A percentile compares a stretch with the other conserved stretches of the same genome.
phyloP scores from a whole-genome alignment of 169 alveolate genomes.

The Cryptosporidium canis region DNA sequence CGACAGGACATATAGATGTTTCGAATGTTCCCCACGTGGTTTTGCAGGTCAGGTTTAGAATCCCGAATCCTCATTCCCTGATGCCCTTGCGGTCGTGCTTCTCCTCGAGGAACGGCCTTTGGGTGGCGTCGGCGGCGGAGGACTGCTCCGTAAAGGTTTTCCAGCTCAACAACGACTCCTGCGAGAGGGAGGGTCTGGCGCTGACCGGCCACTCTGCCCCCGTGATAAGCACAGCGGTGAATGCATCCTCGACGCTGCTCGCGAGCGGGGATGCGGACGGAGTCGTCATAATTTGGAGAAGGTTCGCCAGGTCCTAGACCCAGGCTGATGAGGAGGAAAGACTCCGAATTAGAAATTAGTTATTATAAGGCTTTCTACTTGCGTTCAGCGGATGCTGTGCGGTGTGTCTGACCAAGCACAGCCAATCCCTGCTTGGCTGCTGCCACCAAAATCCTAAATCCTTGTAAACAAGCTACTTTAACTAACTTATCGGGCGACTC shows the following conservation, averaged over 20 bases:
- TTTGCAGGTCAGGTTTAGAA: slow-evolving; percentile 38
- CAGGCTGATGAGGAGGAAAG: neutral
- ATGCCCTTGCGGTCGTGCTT: slow-evolving; percentile 38
- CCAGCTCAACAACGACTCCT: slow-evolving; percentile 36
- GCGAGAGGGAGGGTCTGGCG: slow-evolving; percentile 14
- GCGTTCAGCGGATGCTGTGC: neutral
- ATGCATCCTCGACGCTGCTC: slow-evolving; percentile 82
- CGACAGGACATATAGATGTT: slow-evolving; percentile 68
- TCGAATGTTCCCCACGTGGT: slow-evolving; percentile 69
- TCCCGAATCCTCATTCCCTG: slow-evolving; percentile 32
- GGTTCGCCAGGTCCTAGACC: slow-evolving; percentile 71
- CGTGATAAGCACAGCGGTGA: slow-evolving; percentile 86
- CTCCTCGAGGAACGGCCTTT: slow-evolving; percentile 12
- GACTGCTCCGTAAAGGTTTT: slow-evolving; percentile 66
- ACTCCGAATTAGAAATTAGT: neutral
- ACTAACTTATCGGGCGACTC: neutral
- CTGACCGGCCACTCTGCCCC: slow-evolving; percentile 77
- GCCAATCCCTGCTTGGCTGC: too few relatives aligned
- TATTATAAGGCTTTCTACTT: neutral
- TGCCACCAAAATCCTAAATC: neutral
- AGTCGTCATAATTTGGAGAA: slow-evolving; percentile 85
- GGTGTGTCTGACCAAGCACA: neutral
- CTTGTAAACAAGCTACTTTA: too few relatives aligned
- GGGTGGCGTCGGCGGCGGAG: slow-evolving; percentile 56
- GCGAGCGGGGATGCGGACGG: slow-evolving; percentile 87